These are phyloP conservation scores for Panus rudis DNA, from an alignment of 768 basidiomycete genomes.

Conservation along the genomic window DNA sequence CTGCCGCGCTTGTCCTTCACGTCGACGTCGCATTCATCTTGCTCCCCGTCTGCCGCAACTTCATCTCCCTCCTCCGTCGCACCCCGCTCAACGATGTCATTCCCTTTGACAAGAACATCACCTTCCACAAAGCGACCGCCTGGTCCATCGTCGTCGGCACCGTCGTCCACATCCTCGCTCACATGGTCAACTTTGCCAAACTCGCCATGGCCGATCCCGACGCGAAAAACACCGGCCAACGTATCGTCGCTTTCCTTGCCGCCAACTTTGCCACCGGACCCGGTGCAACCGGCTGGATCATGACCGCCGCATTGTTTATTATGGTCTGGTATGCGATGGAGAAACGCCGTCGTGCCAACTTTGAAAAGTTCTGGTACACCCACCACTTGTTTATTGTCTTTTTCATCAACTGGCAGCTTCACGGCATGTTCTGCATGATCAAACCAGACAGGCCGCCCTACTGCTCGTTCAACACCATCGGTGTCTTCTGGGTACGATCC, in stretches of 20 bases:
- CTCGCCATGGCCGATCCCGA: slow-evolving; percentile 51
- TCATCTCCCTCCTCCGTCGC: slow-evolving; percentile 81
- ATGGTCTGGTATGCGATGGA: slow-evolving; percentile 88
- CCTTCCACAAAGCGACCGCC: slow-evolving; percentile 84
- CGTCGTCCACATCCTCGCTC: slow-evolving; percentile 70
- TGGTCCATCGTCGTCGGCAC: slow-evolving; percentile 84
- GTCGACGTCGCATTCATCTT: slow-evolving; percentile 91
- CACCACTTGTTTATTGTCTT: slow-evolving; percentile 88
- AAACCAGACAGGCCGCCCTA: slow-evolving; percentile 82
- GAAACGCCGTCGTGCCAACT: slow-evolving; percentile 68
- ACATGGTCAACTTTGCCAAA: slow-evolving; percentile 79
- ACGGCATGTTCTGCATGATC: slow-evolving; percentile 97
- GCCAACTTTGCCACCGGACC: slow-evolving; percentile 84
- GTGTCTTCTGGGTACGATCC: slow-evolving; percentile 86
- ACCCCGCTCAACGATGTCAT: slow-evolving; percentile 82
- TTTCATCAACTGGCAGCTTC: slow-evolving; percentile 92
- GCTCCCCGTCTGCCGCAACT: slow-evolving; percentile 91
- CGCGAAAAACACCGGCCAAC: slow-evolving; percentile 46
- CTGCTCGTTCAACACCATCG: slow-evolving; percentile 79
- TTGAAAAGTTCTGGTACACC: slow-evolving; percentile 87
- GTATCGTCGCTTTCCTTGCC: slow-evolving; percentile 61
- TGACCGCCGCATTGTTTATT: slow-evolving; percentile 62
- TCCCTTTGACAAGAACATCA: slow-evolving; percentile 91
- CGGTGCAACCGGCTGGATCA: slow-evolving; percentile 81
- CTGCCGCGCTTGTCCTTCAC: slow-evolving; percentile 85